These are phyloP conservation scores for Fennellomyces sp. DNA, from an alignment of 371 early-diverging fungal species.

Conservation along the genomic window DNA sequence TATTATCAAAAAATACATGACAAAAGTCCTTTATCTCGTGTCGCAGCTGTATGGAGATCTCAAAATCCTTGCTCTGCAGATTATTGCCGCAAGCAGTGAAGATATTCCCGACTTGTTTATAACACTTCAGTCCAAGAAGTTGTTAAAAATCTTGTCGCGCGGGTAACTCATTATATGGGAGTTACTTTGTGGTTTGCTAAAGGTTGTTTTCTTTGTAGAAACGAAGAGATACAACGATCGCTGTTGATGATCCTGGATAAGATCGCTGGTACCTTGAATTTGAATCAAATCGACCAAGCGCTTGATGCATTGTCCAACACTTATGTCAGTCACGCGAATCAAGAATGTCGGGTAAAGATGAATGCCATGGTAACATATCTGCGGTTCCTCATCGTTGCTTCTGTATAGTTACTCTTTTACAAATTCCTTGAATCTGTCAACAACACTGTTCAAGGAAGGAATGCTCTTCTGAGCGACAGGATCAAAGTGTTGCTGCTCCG, in stretches of 20 bases:
- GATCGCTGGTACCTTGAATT: conserved; percentile 36
- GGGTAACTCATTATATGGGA: conserved; percentile 22
- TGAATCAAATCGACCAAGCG: conserved; percentile 42
- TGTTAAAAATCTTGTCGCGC: conserved; percentile 30
- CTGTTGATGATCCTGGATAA: conserved; percentile 53
- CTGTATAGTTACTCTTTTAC: conserved; percentile 36
- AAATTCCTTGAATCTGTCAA: conserved; percentile 22
- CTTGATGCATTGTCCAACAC: conserved; percentile 33
- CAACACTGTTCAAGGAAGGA: not conserved
- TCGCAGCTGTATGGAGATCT: conserved; percentile 35
- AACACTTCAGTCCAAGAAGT: conserved; percentile 17
- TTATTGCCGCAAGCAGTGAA: conserved; percentile 55
- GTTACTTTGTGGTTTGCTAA: not conserved
- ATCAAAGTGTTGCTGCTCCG: conserved; percentile 52
- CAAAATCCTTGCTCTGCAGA: conserved; percentile 51
- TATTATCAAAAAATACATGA: conserved; percentile 34
- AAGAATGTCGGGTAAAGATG: conserved; percentile 51
- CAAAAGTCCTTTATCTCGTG: conserved; percentile 37
- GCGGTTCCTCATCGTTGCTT: not conserved
- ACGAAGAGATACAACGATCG: conserved; percentile 60
- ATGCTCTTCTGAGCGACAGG: conserved; percentile 17
- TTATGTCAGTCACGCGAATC: conserved; percentile 42
- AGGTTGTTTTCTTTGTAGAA: conserved; percentile 26
- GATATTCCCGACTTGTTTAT: conserved; percentile 51
- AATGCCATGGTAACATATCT: not conserved